These are phyloP conservation scores for Lavandula angustifolia DNA, from an alignment of 257 asterid genomes.

Conservation along the genomic window DNA sequence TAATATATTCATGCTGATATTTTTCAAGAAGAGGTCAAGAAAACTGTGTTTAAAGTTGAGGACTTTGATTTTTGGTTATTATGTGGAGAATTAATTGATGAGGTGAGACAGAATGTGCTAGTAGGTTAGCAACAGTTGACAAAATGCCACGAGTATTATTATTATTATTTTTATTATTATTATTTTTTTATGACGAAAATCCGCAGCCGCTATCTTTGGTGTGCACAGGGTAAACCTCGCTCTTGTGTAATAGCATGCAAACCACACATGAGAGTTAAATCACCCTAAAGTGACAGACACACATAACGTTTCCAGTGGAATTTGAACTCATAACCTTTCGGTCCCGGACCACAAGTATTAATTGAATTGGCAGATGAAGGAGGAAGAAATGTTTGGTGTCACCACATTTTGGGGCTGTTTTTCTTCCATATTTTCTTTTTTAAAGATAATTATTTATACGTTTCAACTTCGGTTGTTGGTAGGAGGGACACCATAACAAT, in stretches of 20 bases:
- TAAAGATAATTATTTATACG: slow-evolving; percentile 22
- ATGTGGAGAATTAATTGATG: slow-evolving; percentile 28
- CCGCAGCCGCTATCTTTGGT: too few relatives aligned
- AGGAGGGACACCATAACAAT: slow-evolving; percentile 43
- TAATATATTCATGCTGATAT: background rate
- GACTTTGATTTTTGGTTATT: background rate
- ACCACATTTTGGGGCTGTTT: slow-evolving; percentile 42
- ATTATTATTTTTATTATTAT: too few relatives aligned
- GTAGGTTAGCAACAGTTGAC: slow-evolving; percentile 46
- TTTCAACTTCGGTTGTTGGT: slow-evolving; percentile 40
- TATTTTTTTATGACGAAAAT: too few relatives aligned
- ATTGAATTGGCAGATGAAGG: slow-evolving; percentile 26
- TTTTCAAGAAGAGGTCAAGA: background rate
- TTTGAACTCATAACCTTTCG: too few relatives aligned
- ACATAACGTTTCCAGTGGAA: too few relatives aligned
- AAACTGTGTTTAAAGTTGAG: background rate
- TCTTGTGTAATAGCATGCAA: too few relatives aligned
- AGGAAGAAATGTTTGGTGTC: slow-evolving; percentile 38
- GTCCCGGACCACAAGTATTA: slow-evolving; percentile 18
- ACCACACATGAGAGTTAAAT: too few relatives aligned
- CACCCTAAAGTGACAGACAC: too few relatives aligned
- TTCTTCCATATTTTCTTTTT: slow-evolving; percentile 1
- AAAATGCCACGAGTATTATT: slow-evolving; percentile 3
- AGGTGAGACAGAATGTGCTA: slow-evolving; percentile 28
- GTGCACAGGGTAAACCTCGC: too few relatives aligned